A percentile compares a stretch with the other conserved stretches of the same genome.
Conservation (phyloP, 768 basidiomycete species). For the Mycena epipterygia region DNA sequence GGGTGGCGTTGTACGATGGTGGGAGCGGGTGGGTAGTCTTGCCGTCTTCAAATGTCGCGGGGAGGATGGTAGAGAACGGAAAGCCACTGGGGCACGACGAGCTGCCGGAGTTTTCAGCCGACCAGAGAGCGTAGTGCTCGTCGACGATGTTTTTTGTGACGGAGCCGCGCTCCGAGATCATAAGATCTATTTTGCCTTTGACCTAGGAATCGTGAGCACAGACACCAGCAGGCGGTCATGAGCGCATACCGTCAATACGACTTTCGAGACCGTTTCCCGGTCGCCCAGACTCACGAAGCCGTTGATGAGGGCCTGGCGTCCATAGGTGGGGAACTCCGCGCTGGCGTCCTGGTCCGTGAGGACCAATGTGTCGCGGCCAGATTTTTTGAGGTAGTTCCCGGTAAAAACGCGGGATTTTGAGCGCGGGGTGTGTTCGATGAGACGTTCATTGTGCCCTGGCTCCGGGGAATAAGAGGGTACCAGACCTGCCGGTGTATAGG, state of each 20-base stretch:
- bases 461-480: constrained; percentile 70
- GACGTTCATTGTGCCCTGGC: constrained; percentile 63
- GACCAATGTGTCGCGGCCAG: constrained; percentile 56
- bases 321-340: constrained; percentile 56
- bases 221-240: neutral
- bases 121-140: constrained; percentile 52
- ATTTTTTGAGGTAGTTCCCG: constrained; percentile 55
- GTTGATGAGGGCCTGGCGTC: constrained; percentile 53
- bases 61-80: constrained; percentile 60
- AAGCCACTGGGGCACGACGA: constrained; percentile 45
- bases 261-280: constrained; percentile 50
- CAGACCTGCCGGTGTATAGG: constrained; percentile 66
- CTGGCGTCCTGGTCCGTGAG: constrained; percentile 62
- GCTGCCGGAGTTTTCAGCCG: constrained; percentile 17
- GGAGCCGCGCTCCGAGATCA: constrained; percentile 48
- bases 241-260: constrained; percentile 58
- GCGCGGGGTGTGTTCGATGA: constrained; percentile 63
- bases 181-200: constrained; percentile 55
- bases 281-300: constrained; percentile 61
- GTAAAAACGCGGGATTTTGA: constrained; percentile 38
- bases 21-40: constrained; percentile 55
- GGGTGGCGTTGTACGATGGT: constrained; percentile 57
- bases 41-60: constrained; percentile 57
- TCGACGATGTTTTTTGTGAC: constrained; percentile 48
- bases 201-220: constrained; percentile 47